phyloP scores from a whole-genome alignment of 129 eudicot genomes.

The Saposhnikovia divaricata region DNA sequence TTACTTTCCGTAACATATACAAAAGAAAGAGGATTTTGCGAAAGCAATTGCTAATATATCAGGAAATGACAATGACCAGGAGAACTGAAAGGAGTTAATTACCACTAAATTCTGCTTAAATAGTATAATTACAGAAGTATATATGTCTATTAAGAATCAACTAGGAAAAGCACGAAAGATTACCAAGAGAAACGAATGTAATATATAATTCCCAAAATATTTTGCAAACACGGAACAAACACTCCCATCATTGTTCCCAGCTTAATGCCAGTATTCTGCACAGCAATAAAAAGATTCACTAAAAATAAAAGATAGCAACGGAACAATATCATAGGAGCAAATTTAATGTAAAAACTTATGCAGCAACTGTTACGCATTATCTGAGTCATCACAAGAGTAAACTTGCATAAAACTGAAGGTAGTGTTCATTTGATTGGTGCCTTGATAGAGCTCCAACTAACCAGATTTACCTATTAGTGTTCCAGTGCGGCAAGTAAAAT shows the following conservation, averaged over 20 bases:
- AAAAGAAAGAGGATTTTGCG: neutral
- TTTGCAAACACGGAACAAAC: slow-evolving; percentile 93
- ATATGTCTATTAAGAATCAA: neutral
- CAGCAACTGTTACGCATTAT: neutral
- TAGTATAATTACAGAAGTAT: neutral
- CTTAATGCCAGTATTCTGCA: slow-evolving; percentile 59
- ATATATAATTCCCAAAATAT: slow-evolving; percentile 92
- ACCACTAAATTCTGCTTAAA: neutral
- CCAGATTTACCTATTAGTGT: neutral
- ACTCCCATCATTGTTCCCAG: slow-evolving; percentile 97
- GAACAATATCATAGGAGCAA: neutral
- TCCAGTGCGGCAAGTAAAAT: neutral
- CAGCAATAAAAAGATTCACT: neutral
- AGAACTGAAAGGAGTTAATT: neutral
- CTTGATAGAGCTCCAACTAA: neutral
- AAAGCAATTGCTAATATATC: neutral
- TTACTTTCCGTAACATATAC: neutral
- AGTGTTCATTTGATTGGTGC: neutral
- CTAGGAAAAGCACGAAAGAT: neutral
- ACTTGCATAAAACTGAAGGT: neutral
- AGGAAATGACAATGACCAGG: neutral
- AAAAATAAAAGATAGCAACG: neutral
- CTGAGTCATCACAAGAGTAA: neutral
- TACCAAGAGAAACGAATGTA: slow-evolving; percentile 97
- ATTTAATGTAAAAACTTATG: neutral